Evolutionary conservation across 1,284 basidiomycete species (phyloP).

Genomic region (Cutaneotrichosporon spelunceum): DNA sequence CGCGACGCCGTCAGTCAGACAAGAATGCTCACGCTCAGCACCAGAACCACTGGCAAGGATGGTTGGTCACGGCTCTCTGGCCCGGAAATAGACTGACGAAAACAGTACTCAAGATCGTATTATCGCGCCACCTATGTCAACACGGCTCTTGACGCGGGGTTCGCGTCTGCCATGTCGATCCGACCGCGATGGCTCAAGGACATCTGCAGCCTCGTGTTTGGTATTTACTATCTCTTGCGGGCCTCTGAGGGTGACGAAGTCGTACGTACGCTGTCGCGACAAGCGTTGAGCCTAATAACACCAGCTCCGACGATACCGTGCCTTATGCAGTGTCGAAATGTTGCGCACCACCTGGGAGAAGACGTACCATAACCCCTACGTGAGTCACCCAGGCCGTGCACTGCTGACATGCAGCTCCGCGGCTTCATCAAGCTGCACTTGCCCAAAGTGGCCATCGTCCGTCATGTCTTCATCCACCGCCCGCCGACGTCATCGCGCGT

Average conservation of each 20-base stretch:
- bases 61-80: slow-evolving; percentile 55
- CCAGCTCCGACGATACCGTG: slow-evolving; percentile 83
- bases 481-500: slow-evolving; percentile 71
- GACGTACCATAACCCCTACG: slow-evolving; percentile 79
- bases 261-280: slow-evolving; percentile 54
- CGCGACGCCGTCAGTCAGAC: neutral
- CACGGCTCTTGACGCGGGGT: slow-evolving; percentile 93
- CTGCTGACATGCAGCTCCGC: slow-evolving; percentile 60
- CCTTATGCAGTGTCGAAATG: slow-evolving; percentile 93
- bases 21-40: slow-evolving; percentile 55
- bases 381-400: slow-evolving; percentile 46
- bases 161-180: slow-evolving; percentile 90
- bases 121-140: slow-evolving; percentile 96
- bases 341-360: slow-evolving; percentile 95
- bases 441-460: slow-evolving; percentile 62
- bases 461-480: slow-evolving; percentile 75
- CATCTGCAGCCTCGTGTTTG: slow-evolving; percentile 76
- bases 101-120: slow-evolving; percentile 83
- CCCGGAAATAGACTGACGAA: slow-evolving; percentile 3
- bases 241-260: slow-evolving; percentile 92
- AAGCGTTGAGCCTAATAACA: neutral
- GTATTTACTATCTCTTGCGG: slow-evolving; percentile 88
- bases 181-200: slow-evolving; percentile 90
- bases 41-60: slow-evolving; percentile 88
- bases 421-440: slow-evolving; percentile 61